Conservation (phyloP, 108 stramenopile genomes). For the Cyclotella atomus region DNA sequence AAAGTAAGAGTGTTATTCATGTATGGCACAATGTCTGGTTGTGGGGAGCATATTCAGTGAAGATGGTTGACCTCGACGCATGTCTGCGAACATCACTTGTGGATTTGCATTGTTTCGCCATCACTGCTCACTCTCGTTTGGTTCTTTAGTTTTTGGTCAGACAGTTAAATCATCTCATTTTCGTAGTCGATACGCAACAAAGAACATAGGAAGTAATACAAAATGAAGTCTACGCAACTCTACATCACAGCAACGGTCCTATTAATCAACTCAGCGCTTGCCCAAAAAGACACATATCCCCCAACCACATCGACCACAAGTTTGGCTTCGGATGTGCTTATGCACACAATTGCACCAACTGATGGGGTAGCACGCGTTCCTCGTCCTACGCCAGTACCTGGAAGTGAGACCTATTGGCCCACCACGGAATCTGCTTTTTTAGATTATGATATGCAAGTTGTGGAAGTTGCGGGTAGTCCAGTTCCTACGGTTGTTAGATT, state of each 20-base stretch:
- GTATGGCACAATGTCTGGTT: too few species aligned
- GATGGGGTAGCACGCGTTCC: not conserved
- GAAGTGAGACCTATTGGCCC: not conserved
- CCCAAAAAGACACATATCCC: not conserved
- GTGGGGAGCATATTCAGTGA: too few species aligned
- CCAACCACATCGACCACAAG: not conserved
- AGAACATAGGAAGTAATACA: not conserved
- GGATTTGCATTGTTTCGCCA: too few species aligned
- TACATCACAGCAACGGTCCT: not conserved
- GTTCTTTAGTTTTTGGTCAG: too few species aligned
- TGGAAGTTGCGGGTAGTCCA: not conserved
- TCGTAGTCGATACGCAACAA: too few species aligned
- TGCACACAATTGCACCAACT: not conserved
- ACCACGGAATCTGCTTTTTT: not conserved
- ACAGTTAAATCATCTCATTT: too few species aligned
- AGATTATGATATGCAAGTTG: slow-evolving; percentile 6
- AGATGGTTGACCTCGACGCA: too few species aligned
- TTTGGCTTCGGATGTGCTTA: not conserved
- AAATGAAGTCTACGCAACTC: not conserved
- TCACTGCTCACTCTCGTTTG: too few species aligned
- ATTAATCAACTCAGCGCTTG: not conserved
- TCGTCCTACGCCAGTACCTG: not conserved
- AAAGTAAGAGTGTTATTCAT: too few species aligned
- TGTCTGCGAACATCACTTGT: too few species aligned
- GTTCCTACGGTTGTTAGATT: not conserved